These are phyloP conservation scores for Globisporangium nagaii DNA, from an alignment of 352 stramenopile genomes.

Conservation along the genomic window DNA sequence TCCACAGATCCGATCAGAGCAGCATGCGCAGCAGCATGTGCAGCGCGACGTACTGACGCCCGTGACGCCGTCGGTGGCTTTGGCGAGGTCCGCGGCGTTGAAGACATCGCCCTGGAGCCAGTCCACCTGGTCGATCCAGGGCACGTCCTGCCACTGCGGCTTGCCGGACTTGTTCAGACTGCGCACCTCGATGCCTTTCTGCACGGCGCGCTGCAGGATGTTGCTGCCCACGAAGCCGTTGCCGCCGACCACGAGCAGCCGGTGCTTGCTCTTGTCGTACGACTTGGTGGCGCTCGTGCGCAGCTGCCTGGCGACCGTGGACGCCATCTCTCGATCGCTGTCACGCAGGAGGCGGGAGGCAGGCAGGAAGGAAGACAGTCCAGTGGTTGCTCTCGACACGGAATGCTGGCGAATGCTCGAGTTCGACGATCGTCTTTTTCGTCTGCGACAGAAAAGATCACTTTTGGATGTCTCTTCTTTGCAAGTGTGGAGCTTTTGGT, in stretches of 20 bases:
- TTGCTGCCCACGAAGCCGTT: conserved; percentile 90
- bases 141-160: conserved; percentile 70
- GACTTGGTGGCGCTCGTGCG: conserved; percentile 29
- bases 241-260: conserved; percentile 81
- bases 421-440: background rate
- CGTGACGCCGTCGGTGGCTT: conserved; percentile 67
- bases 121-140: conserved; percentile 83
- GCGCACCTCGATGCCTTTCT: conserved; percentile 84
- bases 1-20: too few species aligned
- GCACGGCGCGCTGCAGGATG: conserved; percentile 80
- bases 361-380: too few species aligned
- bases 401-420: background rate
- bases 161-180: conserved; percentile 83
- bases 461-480: too few species aligned
- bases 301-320: conserved; percentile 2
- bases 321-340: background rate
- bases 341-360: background rate
- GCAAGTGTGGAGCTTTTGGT: too few species aligned
- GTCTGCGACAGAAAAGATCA: background rate
- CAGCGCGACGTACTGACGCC: conserved; percentile 56
- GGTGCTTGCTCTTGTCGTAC: conserved; percentile 68
- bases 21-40: too few species aligned
- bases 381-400: too few species aligned
- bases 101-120: conserved; percentile 87
- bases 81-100: conserved; percentile 49